Conservation (phyloP, 192 early-diverging fungal species). For the Gigaspora rosea region DNA sequence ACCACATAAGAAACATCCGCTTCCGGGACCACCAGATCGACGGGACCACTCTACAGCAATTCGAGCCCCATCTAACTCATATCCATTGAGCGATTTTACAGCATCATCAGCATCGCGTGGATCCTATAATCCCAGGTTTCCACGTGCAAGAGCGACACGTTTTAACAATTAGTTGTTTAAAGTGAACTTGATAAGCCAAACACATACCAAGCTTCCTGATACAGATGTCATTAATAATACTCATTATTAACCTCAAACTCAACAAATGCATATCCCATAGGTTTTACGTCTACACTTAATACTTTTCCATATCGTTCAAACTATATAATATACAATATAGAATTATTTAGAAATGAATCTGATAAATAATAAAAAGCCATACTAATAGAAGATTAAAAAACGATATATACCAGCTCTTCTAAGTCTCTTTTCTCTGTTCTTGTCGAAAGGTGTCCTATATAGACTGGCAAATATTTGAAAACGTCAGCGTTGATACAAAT, state of each 20-base stretch:
- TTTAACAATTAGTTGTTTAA: background rate
- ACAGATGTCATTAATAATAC: background rate
- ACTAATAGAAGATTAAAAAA: background rate
- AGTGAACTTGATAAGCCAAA: slow-evolving; percentile 22
- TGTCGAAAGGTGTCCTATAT: slow-evolving; percentile 53
- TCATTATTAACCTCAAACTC: slow-evolving; percentile 50
- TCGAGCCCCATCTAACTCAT: slow-evolving; percentile 51
- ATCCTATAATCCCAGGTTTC: slow-evolving; percentile 31
- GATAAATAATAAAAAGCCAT: background rate
- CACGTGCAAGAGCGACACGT: background rate
- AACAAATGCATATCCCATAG: slow-evolving; percentile 56
- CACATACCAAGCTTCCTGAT: slow-evolving; percentile 21
- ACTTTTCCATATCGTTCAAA: slow-evolving; percentile 57
- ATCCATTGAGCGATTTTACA: slow-evolving; percentile 53
- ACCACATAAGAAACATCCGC: slow-evolving; percentile 57
- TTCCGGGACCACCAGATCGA: slow-evolving; percentile 52
- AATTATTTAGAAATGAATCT: background rate
- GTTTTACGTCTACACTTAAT: slow-evolving; percentile 53
- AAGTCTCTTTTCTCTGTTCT: slow-evolving; percentile 54
- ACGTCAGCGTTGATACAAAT: background rate
- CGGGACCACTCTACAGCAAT: slow-evolving; percentile 55
- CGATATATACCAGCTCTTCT: slow-evolving; percentile 49
- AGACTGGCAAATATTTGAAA: slow-evolving; percentile 32
- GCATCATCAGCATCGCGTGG: slow-evolving; percentile 57
- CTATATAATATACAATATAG: slow-evolving; percentile 34